Conservation (phyloP, 1,284 basidiomycete species). For the Athelia sp. region DNA sequence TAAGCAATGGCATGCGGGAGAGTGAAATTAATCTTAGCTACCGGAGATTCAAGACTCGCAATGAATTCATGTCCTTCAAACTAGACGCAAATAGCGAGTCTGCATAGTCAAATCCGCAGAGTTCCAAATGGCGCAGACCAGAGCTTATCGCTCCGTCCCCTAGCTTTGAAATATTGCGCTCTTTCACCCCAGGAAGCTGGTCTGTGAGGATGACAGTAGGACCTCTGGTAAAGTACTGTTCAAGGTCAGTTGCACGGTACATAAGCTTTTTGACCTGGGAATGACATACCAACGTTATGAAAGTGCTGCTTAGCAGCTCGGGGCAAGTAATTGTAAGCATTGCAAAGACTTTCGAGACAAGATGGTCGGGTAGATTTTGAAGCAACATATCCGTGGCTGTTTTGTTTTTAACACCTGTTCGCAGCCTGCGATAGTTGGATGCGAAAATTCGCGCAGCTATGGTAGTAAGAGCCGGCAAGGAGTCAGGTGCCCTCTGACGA, state of each 20-base stretch:
- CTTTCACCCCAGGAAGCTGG: constrained; percentile 48
- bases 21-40: constrained; percentile 20
- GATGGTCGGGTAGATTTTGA: constrained; percentile 45
- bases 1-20: constrained; percentile 2
- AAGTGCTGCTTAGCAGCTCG: constrained; percentile 42
- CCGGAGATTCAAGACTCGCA: constrained; percentile 51
- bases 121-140: constrained; percentile 41
- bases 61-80: constrained; percentile 36
- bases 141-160: constrained; percentile 30
- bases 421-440: constrained; percentile 33
- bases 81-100: constrained; percentile 49
- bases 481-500: constrained; percentile 27
- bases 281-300: constrained; percentile 48
- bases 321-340: constrained; percentile 46
- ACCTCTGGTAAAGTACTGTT: constrained; percentile 59
- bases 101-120: constrained; percentile 44
- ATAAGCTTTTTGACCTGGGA: not conserved
- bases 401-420: constrained; percentile 12
- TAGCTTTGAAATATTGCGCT: constrained; percentile 40
- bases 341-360: constrained; percentile 46
- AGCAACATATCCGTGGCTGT: too few relatives aligned
- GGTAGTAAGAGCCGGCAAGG: constrained; percentile 38
- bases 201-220: constrained; percentile 41
- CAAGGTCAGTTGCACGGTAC: not conserved
- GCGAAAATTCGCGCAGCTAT: constrained; percentile 51